A percentile compares a stretch with the other conserved stretches of the same genome.
Conservation (phyloP, 106 monocot species). For the Dioscorea zingiberensis region DNA sequence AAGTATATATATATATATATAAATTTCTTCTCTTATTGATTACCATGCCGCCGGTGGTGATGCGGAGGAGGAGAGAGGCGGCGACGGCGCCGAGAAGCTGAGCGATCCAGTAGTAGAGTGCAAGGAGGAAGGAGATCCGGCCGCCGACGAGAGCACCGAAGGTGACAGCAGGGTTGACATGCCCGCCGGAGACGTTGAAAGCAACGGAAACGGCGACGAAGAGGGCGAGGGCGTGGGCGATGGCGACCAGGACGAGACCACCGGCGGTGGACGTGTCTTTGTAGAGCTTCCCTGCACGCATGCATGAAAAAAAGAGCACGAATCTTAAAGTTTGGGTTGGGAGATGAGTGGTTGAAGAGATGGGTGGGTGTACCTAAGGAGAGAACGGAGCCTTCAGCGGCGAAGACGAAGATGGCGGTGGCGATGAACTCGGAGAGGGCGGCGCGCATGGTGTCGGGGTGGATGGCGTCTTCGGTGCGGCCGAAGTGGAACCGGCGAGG, state of each 20-base stretch:
- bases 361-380: slow-evolving; percentile 31
- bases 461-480: slow-evolving; percentile 38
- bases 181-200: slow-evolving; percentile 57
- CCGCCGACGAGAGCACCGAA: slow-evolving; percentile 52
- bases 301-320: no score
- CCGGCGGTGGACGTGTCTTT: slow-evolving; percentile 35
- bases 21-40: background rate
- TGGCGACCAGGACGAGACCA: slow-evolving; percentile 34
- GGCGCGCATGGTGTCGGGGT: slow-evolving; percentile 51
- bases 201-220: slow-evolving; percentile 37
- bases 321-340: no score
- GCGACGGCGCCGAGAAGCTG: slow-evolving; percentile 55
- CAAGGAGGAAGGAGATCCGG: slow-evolving; percentile 36
- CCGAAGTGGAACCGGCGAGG: slow-evolving; percentile 38
- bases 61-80: slow-evolving; percentile 37
- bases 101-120: slow-evolving; percentile 53
- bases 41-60: slow-evolving; percentile 59
- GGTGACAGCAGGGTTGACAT: slow-evolving; percentile 66
- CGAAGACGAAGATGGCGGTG: slow-evolving; percentile 69
- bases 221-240: slow-evolving; percentile 53
- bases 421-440: slow-evolving; percentile 55
- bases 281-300: slow-evolving; percentile 34
- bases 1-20: background rate
- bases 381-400: slow-evolving; percentile 63
- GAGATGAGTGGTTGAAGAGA: no score